These are phyloP conservation scores for Codiaeum variegatum DNA, from an alignment of 441 rosid genomes.

Conservation along the genomic window DNA sequence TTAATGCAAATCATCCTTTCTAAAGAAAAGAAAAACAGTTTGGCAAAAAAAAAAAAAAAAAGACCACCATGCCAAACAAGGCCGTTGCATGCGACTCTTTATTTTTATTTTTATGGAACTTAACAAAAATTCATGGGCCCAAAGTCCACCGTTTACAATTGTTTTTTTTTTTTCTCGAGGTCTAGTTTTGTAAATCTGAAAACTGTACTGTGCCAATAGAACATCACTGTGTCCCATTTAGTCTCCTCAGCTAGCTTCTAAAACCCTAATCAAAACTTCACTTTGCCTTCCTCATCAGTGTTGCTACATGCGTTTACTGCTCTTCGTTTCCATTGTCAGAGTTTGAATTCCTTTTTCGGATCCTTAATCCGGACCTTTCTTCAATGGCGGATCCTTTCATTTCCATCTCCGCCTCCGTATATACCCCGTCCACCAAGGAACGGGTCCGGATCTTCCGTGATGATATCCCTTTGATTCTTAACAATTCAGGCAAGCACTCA, in stretches of 20 bases:
- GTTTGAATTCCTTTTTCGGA: not conserved
- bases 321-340: constrained; percentile 1
- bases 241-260: not conserved
- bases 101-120: no score
- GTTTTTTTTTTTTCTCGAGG: no score
- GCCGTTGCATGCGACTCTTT: no score
- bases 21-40: no score
- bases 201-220: no score
- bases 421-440: constrained; percentile 56
- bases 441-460: constrained; percentile 68
- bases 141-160: no score
- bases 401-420: constrained; percentile 51
- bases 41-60: no score
- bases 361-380: constrained; percentile 25
- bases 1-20: no score
- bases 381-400: constrained; percentile 40
- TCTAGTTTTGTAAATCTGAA: no score
- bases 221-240: not conserved
- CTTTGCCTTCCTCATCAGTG: not conserved
- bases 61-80: no score
- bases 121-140: no score
- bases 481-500: constrained; percentile 38
- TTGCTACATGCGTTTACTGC: not conserved
- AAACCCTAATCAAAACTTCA: constrained; percentile 23
- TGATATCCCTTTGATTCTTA: constrained; percentile 53